Evolutionary conservation across 192 early-diverging fungal genomes (phyloP).

Genomic region (Ramicandelaber brevisporus): DNA sequence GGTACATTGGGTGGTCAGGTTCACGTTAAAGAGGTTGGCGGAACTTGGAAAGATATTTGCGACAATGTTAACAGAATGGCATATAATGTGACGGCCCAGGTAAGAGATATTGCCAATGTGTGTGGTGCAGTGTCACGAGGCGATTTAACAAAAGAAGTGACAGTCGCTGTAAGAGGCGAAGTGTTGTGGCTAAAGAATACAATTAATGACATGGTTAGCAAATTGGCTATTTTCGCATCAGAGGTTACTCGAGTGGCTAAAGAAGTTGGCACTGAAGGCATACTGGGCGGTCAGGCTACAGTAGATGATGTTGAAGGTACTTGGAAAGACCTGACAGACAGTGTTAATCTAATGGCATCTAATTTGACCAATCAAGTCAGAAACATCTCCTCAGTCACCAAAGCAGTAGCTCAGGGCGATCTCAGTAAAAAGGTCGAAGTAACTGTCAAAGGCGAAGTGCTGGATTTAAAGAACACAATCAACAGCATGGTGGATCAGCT

Average conservation of each 20-base stretch:
- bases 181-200: slow-evolving; percentile 33
- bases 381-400: slow-evolving; percentile 32
- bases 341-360: slow-evolving; percentile 37
- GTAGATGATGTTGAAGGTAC: slow-evolving; percentile 28
- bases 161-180: slow-evolving; percentile 28
- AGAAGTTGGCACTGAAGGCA: slow-evolving; percentile 42
- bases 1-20: slow-evolving; percentile 24
- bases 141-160: slow-evolving; percentile 24
- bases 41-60: slow-evolving; percentile 25
- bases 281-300: slow-evolving; percentile 32
- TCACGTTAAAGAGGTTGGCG: slow-evolving; percentile 17
- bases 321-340: slow-evolving; percentile 37
- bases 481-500: slow-evolving; percentile 36
- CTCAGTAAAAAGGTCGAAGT: slow-evolving; percentile 26
- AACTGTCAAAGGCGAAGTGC: slow-evolving; percentile 27
- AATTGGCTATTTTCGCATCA: slow-evolving; percentile 20
- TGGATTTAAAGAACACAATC: slow-evolving; percentile 23
- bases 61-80: slow-evolving; percentile 35
- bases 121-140: slow-evolving; percentile 33
- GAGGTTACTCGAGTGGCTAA: slow-evolving; percentile 40
- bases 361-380: slow-evolving; percentile 35
- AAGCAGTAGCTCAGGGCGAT: slow-evolving; percentile 25
- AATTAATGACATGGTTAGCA: slow-evolving; percentile 35
- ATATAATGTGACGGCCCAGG: slow-evolving; percentile 34
- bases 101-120: slow-evolving; percentile 30